These are phyloP conservation scores for Astragalus glycyphyllos DNA, from an alignment of 306 rosid species.

Conservation along the genomic window DNA sequence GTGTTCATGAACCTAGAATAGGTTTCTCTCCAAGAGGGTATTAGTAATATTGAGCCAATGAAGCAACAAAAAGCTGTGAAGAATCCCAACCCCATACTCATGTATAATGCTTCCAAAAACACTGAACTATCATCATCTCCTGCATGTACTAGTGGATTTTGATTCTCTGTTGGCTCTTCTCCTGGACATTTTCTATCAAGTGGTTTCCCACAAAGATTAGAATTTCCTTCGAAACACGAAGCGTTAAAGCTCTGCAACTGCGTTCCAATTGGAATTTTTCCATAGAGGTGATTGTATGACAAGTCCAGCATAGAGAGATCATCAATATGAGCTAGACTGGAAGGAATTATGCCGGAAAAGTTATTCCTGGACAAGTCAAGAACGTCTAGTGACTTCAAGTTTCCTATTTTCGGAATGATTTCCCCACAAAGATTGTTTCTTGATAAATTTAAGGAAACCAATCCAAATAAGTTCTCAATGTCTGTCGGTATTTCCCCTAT, in stretches of 20 bases:
- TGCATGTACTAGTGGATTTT: not conserved
- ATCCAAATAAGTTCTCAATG: no score
- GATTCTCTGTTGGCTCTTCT: not conserved
- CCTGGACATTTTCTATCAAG: slow-evolving; percentile 18
- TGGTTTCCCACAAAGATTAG: slow-evolving; percentile 27
- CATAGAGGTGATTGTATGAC: slow-evolving; percentile 28
- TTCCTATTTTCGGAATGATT: slow-evolving; percentile 15
- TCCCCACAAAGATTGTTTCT: slow-evolving; percentile 13
- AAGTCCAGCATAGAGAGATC: slow-evolving; percentile 14
- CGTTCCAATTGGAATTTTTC: slow-evolving; percentile 35
- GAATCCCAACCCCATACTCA: slow-evolving; percentile 24
- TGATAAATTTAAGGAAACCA: no score
- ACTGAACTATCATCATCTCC: slow-evolving; percentile 5
- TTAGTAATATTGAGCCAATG: not conserved
- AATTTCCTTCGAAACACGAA: not conserved
- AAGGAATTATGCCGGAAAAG: slow-evolving; percentile 17
- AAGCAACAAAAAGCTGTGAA: no score
- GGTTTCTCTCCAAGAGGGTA: not conserved
- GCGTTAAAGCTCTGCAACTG: slow-evolving; percentile 20
- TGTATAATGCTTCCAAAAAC: slow-evolving; percentile 24
- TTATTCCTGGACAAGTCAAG: slow-evolving; percentile 40
- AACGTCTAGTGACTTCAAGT: slow-evolving; percentile 22
- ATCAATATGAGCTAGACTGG: slow-evolving; percentile 8
- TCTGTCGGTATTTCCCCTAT: slow-evolving; percentile 37
- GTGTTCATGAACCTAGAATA: not conserved